Evolutionary conservation across 345 rosid genomes (phyloP), one percentile per base, ranked within the genome.

Genomic region (Camelina laxa): DNA sequence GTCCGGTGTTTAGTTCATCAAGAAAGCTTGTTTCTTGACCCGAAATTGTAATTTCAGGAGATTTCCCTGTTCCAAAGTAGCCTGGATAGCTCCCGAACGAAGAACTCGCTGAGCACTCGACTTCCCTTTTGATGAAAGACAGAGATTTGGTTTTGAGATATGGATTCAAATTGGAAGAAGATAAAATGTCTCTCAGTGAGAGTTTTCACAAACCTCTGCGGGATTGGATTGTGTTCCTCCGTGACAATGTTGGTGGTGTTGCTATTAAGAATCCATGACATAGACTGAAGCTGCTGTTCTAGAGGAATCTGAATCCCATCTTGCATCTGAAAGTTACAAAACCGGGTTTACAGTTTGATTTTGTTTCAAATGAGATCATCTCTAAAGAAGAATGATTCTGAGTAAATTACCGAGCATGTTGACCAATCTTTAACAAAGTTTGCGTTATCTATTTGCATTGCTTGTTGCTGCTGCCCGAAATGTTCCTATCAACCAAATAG

Each of bases 71-170:
- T 69, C 87, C 83, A 47, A 85, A 87, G 80, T 87, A 87, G 54
- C 94, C 85, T 11, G 88, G 85, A 76, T 86, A 89, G 76, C 89
- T 87, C 48, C 88, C 92, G 9, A 85, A 89, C 22, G 97, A 91
- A 30, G 94, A 85, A 75, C 87, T 86, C 62, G 79, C 92, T 2
- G 94, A 83, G 81, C 94, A 87, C 35, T 89, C 91, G 6, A 85
- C 79, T 75, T 89, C 97, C 86, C 94, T 91, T 57, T 61, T 13
- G 14, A 73, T 44, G 2, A 31, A 54, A 15, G 33, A 50, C 9
- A 51, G 19, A 59, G 44, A 12, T 22, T 59, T 50, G 27, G 54
- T 60, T 22, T 60, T 67, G 7, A 53, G 68, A 75, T 42, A 59
- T 27, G 21, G 14, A 9, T 20, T 39, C 36, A 42, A 19, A 10